Base-by-base conservation (phyloP, 495 filamentous ascomycete genomes). In the Hypoxylon subgilvum region DNA sequence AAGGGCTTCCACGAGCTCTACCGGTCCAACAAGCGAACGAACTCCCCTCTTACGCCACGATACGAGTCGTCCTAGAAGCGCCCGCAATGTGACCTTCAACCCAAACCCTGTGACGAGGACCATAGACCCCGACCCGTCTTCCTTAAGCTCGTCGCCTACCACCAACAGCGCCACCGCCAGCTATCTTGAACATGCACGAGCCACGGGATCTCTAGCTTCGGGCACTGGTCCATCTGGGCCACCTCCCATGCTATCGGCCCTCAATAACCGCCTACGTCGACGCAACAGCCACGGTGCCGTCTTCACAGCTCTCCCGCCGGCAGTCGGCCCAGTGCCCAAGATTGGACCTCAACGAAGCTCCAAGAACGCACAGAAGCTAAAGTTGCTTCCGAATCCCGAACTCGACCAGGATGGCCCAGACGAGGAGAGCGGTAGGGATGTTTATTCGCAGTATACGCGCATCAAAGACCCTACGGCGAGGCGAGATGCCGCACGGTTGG, bases 401-500 rank as follows among this genome's bases (percentile, higher is more conserved):
- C 82, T 89, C 7, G 86, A 85, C 2, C 90, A 91, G 21, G 89
- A 90, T 36, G 82, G 74, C 1, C 75, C 76, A 2, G 91, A 95
- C 54, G 92, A 94, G 63, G 94, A 98, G 68, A 90, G 89, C 62
- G 92, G 93, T 14, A 81, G 94, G 47, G 94, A 98, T 71, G 94
- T 98, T 10, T 98, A 98, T 73, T 91, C 91, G 10, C 94, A 98
- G 71, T 81, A 96, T 82, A 75, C 84, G 7, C 86, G 95, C 27
- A 97, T 98, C 73, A 97, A 97, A 72, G 94, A 98, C 69, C 92
- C 92, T 2, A 95, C 90, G 0, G 93, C 94, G 9, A 79, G 94
- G 45, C 84, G 94, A 57, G 95, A 97, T 80, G 94, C 94, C 18
- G 95, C 95, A 27, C 77, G 92, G 48, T 73, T 98, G 18, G 95